Evolutionary conservation across 139 green algal genomes (phyloP).

Genomic region (Nannochloris sp.): DNA sequence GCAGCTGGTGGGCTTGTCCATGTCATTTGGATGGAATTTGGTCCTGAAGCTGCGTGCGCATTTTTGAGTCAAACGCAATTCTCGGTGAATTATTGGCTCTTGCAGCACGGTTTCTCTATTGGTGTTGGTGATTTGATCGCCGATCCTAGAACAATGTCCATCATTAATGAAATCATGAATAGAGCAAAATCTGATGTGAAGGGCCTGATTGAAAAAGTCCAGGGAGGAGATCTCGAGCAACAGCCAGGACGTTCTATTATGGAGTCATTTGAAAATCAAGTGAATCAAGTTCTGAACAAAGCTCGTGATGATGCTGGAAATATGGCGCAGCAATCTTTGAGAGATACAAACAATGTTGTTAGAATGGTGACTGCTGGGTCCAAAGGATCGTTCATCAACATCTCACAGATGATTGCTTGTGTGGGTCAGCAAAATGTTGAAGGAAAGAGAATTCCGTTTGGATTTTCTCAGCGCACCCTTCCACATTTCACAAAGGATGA

Average conservation of each 20-base stretch:
- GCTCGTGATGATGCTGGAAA: conserved; percentile 90
- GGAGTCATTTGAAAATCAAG: conserved; percentile 91
- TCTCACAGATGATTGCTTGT: conserved; percentile 99
- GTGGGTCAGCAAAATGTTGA: conserved; percentile 99
- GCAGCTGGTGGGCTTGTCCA: conserved; percentile 80
- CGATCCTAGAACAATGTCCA: conserved; percentile 78
- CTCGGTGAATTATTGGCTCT: conserved; percentile 92
- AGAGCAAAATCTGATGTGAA: conserved; percentile 77
- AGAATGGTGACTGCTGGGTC: conserved; percentile 91
- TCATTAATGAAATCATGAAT: conserved; percentile 89
- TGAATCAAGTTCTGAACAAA: conserved; percentile 88
- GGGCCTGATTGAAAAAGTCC: conserved; percentile 68
- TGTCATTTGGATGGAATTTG: conserved; percentile 89
- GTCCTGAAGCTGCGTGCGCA: conserved; percentile 68
- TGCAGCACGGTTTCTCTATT: conserved; percentile 90
- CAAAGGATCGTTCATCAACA: conserved; percentile 99
- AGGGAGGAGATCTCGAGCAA: conserved; percentile 79
- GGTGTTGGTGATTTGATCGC: conserved; percentile 96
- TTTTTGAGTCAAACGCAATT: conserved; percentile 77
- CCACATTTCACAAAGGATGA: conserved; percentile 97
- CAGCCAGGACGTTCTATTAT: conserved; percentile 83
- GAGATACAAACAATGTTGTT: conserved; percentile 96
- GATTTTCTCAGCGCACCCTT: conserved; percentile 84
- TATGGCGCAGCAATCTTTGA: conserved; percentile 62
- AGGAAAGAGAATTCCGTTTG: conserved; percentile 96